phyloP scores from a whole-genome alignment of 1,284 basidiomycete genomes.

The Microbotryomycetes sp. region DNA sequence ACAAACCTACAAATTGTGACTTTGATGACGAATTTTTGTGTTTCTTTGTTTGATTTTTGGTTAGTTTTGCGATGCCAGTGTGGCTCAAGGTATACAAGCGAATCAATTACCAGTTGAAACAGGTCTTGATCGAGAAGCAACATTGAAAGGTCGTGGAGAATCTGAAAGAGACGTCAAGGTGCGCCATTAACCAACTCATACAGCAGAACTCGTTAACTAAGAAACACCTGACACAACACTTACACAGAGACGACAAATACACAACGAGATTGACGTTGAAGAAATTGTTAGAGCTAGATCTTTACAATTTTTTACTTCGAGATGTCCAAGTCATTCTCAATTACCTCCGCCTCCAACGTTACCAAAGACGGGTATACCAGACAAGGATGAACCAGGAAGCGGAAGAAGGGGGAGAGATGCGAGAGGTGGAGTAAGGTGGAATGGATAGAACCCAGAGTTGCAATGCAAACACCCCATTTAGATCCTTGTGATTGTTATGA shows the following conservation, averaged over 20 bases:
- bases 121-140: neutral
- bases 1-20: neutral
- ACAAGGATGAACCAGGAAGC: neutral
- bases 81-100: neutral
- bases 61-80: slow-evolving; percentile 7
- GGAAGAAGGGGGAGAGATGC: neutral
- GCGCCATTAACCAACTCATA: neutral
- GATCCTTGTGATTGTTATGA: too few relatives aligned
- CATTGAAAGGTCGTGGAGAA: neutral
- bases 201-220: neutral
- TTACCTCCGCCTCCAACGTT: neutral
- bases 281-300: slow-evolving; percentile 25
- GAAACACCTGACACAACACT: neutral
- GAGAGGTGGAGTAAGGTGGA: slow-evolving; percentile 2
- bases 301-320: slow-evolving; percentile 16
- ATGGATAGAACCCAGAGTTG: neutral
- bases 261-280: slow-evolving; percentile 19
- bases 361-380: neutral
- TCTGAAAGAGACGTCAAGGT: slow-evolving; percentile 20
- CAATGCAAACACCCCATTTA: neutral
- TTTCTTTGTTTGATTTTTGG: slow-evolving; percentile 2
- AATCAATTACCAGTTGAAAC: slow-evolving; percentile 2
- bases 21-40: slow-evolving; percentile 5
- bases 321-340: slow-evolving; percentile 24
- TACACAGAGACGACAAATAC: slow-evolving; percentile 10